Percentiles rank a stretch among this genome's conserved stretches.
These are phyloP conservation scores for Cadophora gregata DNA, from an alignment of 2,329 filamentous ascomycete genomes.

Conservation along the genomic window DNA sequence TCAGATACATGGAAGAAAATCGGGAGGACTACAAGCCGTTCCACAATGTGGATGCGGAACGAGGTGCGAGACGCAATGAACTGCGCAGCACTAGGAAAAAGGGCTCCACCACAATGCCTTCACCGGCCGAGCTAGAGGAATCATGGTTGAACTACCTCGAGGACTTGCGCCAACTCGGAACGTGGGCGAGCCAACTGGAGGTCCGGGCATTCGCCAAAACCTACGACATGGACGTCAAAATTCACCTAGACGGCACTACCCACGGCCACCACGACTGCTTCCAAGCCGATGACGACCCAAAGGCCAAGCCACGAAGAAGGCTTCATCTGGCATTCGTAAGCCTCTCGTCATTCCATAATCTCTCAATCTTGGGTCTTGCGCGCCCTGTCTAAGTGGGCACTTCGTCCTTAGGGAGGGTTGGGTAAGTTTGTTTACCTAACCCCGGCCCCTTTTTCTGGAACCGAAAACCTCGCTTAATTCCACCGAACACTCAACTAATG, in stretches of 20 bases:
- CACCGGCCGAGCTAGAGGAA: conserved; percentile 57
- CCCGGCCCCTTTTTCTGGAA: background rate
- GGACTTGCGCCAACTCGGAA: conserved; percentile 63
- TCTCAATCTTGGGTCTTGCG: background rate
- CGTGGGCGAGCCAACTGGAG: conserved; percentile 72
- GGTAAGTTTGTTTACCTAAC: conserved; percentile 4
- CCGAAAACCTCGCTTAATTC: conserved; percentile 6
- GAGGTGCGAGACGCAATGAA: conserved; percentile 61
- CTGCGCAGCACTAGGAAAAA: conserved; percentile 52
- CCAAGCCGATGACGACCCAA: conserved; percentile 43
- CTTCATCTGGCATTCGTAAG: conserved; percentile 69
- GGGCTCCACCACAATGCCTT: conserved; percentile 48
- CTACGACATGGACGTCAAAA: conserved; percentile 65
- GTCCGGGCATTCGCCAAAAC: conserved; percentile 69
- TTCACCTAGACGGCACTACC: conserved; percentile 51
- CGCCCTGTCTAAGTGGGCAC: background rate
- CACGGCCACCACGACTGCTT: conserved; percentile 55
- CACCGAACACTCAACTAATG: conserved; percentile 28
- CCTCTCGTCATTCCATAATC: conserved; percentile 23
- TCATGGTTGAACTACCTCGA: conserved; percentile 61
- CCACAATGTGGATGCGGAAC: conserved; percentile 58
- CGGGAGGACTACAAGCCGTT: conserved; percentile 69
- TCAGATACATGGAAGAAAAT: conserved; percentile 66
- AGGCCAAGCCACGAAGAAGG: conserved; percentile 30
- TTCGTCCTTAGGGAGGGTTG: background rate